These are phyloP conservation scores for Nitzschia sp. DNA, from an alignment of 108 stramenopile genomes.

Conservation along the genomic window DNA sequence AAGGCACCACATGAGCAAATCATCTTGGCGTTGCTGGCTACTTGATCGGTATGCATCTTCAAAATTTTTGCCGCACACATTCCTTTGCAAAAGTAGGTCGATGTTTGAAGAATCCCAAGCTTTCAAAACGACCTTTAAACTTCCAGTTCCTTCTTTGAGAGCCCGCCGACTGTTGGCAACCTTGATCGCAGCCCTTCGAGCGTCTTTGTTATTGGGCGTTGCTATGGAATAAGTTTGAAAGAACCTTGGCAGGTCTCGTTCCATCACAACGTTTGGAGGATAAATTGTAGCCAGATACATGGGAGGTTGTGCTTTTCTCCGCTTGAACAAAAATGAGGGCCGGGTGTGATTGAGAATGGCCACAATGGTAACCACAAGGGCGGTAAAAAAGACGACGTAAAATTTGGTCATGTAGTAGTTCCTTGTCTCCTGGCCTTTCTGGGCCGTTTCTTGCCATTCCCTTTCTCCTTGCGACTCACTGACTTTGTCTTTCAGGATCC, in stretches of 20 bases:
- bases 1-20: conserved; percentile 39
- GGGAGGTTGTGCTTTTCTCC: conserved; percentile 10
- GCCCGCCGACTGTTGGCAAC: conserved; percentile 16
- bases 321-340: conserved; percentile 2
- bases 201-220: conserved; percentile 23
- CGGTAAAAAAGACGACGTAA: conserved; percentile 14
- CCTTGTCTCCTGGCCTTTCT: not conserved
- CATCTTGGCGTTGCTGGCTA: conserved; percentile 15
- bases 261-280: conserved; percentile 23
- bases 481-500: conserved; percentile 10
- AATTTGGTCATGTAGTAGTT: conserved; percentile 12
- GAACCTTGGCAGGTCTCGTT: conserved; percentile 36
- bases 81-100: conserved; percentile 1
- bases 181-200: conserved; percentile 19
- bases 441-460: not conserved
- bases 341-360: conserved; percentile 7
- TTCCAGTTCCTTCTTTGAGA: conserved; percentile 10
- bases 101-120: conserved; percentile 28
- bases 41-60: conserved; percentile 17
- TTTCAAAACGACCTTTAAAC: conserved; percentile 10
- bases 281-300: conserved; percentile 26
- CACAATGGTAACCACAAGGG: conserved; percentile 13
- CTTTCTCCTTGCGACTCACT: conserved; percentile 1
- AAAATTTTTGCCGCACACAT: conserved; percentile 32
- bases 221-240: conserved; percentile 39